These are phyloP conservation scores for Meira nashicola DNA, from an alignment of 1,284 basidiomycete species.

Conservation along the genomic window DNA sequence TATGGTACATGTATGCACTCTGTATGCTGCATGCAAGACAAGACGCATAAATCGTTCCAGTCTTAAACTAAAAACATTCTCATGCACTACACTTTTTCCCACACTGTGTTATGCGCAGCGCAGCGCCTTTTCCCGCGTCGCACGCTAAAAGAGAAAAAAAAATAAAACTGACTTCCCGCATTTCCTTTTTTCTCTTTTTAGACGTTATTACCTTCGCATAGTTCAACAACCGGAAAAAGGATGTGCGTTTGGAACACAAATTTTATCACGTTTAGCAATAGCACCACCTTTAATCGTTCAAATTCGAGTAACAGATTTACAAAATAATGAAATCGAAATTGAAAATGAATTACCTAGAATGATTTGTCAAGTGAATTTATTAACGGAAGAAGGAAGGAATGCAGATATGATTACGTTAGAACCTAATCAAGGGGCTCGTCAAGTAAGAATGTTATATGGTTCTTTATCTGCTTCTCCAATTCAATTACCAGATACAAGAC, in stretches of 20 bases:
- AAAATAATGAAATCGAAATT: conserved; percentile 11
- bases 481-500: conserved; percentile 5
- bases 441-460: conserved; percentile 34
- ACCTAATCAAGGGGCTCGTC: background rate
- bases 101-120: too few relatives aligned
- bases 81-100: too few relatives aligned
- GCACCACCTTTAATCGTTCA: conserved; percentile 34
- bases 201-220: conserved; percentile 18
- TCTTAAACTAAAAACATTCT: too few relatives aligned
- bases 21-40: too few relatives aligned
- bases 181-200: background rate
- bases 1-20: too few relatives aligned
- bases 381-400: background rate
- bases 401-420: background rate
- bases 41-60: too few relatives aligned
- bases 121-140: too few relatives aligned
- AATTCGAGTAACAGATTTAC: conserved; percentile 20
- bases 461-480: conserved; percentile 26
- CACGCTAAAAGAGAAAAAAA: too few relatives aligned
- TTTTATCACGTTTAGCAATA: conserved; percentile 29
- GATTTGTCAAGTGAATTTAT: too few relatives aligned
- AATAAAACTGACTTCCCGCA: background rate
- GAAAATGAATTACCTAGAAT: background rate
- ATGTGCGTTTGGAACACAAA: conserved; percentile 30
- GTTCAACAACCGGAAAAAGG: conserved; percentile 30